Percentiles rank a stretch among this genome's conserved stretches.
Evolutionary conservation across 495 filamentous ascomycete genomes (phyloP).

Genomic region (Amphirosellinia nigrospora): DNA sequence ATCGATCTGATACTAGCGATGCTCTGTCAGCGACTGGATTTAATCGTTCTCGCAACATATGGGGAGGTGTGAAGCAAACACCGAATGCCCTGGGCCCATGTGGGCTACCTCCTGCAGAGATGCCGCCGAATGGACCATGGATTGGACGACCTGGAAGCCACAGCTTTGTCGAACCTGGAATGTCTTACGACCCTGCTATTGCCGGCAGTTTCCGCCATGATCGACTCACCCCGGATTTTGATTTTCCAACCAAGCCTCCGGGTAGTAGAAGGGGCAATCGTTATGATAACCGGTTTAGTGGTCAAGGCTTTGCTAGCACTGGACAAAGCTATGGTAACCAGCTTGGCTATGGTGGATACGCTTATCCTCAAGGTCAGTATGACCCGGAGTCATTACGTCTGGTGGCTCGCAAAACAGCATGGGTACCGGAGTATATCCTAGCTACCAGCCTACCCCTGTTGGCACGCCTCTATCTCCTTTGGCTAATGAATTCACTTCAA

Average conservation of each 20-base stretch:
- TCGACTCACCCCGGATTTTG: constrained; percentile 53
- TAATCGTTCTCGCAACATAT: constrained; percentile 67
- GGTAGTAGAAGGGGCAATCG: constrained; percentile 47
- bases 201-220: constrained; percentile 51
- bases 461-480: constrained; percentile 85
- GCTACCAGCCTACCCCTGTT: constrained; percentile 74
- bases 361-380: constrained; percentile 41
- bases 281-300: constrained; percentile 50
- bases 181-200: constrained; percentile 36
- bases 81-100: constrained; percentile 41
- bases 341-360: constrained; percentile 35
- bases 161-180: constrained; percentile 37
- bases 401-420: constrained; percentile 38
- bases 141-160: constrained; percentile 45
- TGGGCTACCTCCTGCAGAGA: constrained; percentile 43
- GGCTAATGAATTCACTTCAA: constrained; percentile 77
- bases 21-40: constrained; percentile 63
- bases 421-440: constrained; percentile 59
- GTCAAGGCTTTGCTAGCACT: constrained; percentile 26
- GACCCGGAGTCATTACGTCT: constrained; percentile 41
- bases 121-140: constrained; percentile 46
- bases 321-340: constrained; percentile 27
- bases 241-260: constrained; percentile 45
- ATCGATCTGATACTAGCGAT: constrained; percentile 69
- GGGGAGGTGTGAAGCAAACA: constrained; percentile 55